Percentiles rank a stretch among this genome's conserved stretches.
These are phyloP conservation scores for Medicago arabica DNA, from an alignment of 306 rosid species.

Conservation along the genomic window DNA sequence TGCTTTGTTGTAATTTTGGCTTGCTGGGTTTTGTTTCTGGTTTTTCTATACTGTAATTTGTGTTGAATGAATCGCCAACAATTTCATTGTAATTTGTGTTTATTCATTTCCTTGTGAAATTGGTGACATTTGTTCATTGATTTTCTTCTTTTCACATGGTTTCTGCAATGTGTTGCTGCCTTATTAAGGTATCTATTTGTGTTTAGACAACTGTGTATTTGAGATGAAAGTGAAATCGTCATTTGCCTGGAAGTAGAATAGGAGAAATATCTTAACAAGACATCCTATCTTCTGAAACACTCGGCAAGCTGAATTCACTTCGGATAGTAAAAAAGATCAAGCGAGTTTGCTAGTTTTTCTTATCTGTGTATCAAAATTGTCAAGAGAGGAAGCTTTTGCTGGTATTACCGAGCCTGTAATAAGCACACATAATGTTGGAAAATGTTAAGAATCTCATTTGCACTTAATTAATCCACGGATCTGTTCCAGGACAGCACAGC, in stretches of 20 bases:
- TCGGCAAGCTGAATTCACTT: too few relatives aligned
- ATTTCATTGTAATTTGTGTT: slow-evolving; percentile 25
- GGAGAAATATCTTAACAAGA: not conserved
- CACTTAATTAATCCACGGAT: too few relatives aligned
- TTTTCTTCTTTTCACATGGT: not conserved
- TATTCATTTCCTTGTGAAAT: slow-evolving; percentile 21
- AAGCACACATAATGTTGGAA: too few relatives aligned
- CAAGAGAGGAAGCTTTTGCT: too few relatives aligned
- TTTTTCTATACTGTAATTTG: slow-evolving; percentile 31
- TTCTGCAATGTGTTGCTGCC: slow-evolving; percentile 21
- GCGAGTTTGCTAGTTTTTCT: too few relatives aligned
- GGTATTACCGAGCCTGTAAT: too few relatives aligned
- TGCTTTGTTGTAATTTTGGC: slow-evolving; percentile 14
- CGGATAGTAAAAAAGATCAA: too few relatives aligned
- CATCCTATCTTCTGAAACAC: not conserved
- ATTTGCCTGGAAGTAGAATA: slow-evolving; percentile 2
- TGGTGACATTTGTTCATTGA: slow-evolving; percentile 34
- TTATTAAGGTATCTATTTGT: not conserved
- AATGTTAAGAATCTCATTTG: too few relatives aligned
- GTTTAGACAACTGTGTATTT: slow-evolving; percentile 8
- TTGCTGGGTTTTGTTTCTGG: slow-evolving; percentile 21
- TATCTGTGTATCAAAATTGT: too few relatives aligned
- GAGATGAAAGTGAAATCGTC: too few relatives aligned
- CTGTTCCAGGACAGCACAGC: too few relatives aligned
- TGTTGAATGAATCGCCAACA: slow-evolving; percentile 9